A percentile compares a stretch with the other conserved stretches of the same genome.
Conservation (phyloP, 1,284 basidiomycete genomes). For the Xerocomus cyaneibrunnescens region DNA sequence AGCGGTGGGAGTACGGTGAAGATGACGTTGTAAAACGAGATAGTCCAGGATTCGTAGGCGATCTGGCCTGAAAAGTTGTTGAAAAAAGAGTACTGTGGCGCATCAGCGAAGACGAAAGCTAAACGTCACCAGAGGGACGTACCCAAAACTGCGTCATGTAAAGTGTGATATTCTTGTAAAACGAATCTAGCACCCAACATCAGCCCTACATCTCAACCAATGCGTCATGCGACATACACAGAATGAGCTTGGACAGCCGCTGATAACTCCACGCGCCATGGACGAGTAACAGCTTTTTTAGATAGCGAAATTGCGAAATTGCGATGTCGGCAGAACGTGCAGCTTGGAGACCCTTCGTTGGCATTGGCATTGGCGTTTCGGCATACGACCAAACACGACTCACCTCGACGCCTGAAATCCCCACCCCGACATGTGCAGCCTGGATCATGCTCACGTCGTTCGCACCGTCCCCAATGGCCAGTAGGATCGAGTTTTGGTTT, state of each 20-base stretch:
- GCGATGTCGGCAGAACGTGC: conserved; percentile 96
- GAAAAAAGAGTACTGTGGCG: conserved; percentile 87
- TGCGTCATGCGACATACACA: conserved; percentile 60
- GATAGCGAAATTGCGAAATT: conserved; percentile 96
- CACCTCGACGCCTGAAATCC: conserved; percentile 97
- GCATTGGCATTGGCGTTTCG: too few relatives aligned
- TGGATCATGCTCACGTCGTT: conserved; percentile 98
- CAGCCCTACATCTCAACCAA: neutral
- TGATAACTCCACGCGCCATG: conserved; percentile 99
- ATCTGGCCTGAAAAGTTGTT: conserved; percentile 99
- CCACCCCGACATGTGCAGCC: conserved; percentile 96
- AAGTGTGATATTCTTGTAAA: conserved; percentile 96
- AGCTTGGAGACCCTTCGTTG: conserved; percentile 87
- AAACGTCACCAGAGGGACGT: conserved; percentile 26
- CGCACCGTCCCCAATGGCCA: conserved; percentile 97
- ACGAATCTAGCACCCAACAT: conserved; percentile 61
- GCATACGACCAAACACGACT: conserved; percentile 13
- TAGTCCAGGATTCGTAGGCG: conserved; percentile 97
- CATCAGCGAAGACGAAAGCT: neutral
- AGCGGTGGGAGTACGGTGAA: conserved; percentile 96
- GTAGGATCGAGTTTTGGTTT: conserved; percentile 86
- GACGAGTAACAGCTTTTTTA: conserved; percentile 94
- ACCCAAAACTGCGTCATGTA: conserved; percentile 99
- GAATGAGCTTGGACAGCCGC: conserved; percentile 90
- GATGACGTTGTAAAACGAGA: conserved; percentile 90